Conservation (phyloP, 2,329 filamentous ascomycete species). For the Teratosphaeria zuluensis region DNA sequence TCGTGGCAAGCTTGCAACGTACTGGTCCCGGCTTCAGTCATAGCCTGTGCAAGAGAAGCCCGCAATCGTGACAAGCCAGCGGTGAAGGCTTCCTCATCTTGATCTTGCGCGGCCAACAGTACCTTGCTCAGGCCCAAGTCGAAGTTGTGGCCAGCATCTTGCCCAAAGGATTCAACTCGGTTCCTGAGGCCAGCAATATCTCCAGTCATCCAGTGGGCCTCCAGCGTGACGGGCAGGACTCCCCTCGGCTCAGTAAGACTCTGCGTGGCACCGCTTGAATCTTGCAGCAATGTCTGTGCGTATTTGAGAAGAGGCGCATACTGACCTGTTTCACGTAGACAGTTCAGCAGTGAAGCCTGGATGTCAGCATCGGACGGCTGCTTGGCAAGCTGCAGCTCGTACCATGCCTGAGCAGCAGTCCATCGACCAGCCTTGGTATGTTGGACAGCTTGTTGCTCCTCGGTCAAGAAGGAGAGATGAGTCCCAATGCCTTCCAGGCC, state of each 20-base stretch:
- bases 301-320: slow-evolving; percentile 67
- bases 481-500: slow-evolving; percentile 90
- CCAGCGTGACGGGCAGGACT: slow-evolving; percentile 73
- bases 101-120: slow-evolving; percentile 47
- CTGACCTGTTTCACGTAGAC: slow-evolving; percentile 90
- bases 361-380: slow-evolving; percentile 66
- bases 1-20: slow-evolving; percentile 81
- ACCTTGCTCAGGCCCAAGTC: slow-evolving; percentile 69
- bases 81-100: slow-evolving; percentile 44
- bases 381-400: slow-evolving; percentile 78
- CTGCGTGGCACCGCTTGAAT: neutral
- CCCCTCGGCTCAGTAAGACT: slow-evolving; percentile 23
- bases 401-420: slow-evolving; percentile 95
- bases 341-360: slow-evolving; percentile 75
- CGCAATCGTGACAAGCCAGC: slow-evolving; percentile 55
- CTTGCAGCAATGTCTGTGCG: slow-evolving; percentile 61
- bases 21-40: slow-evolving; percentile 67
- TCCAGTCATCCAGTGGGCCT: slow-evolving; percentile 83
- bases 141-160: slow-evolving; percentile 52
- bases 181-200: slow-evolving; percentile 68
- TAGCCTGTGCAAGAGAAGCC: slow-evolving; percentile 58
- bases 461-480: slow-evolving; percentile 74
- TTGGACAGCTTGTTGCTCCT: slow-evolving; percentile 86
- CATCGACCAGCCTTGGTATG: slow-evolving; percentile 89
- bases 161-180: slow-evolving; percentile 37